phyloP scores from a whole-genome alignment of 2,329 filamentous ascomycete species.

The Phaeosphaeriaceae sp. region DNA sequence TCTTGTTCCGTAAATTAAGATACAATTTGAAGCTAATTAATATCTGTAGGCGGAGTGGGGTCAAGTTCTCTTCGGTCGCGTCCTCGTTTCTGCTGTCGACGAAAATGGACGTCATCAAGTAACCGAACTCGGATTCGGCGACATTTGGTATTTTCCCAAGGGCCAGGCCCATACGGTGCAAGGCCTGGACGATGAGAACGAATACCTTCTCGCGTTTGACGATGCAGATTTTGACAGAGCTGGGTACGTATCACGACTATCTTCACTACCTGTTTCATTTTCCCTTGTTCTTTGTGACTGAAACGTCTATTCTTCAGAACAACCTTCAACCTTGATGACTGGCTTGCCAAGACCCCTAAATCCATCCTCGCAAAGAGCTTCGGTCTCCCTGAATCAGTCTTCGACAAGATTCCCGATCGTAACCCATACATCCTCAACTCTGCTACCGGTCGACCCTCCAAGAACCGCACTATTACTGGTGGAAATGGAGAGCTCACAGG shows the following conservation, averaged over 20 bases:
- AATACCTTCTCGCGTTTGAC: slow-evolving; percentile 71
- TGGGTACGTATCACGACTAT: slow-evolving; percentile 54
- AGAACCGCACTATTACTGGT: slow-evolving; percentile 54
- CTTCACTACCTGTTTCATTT: background rate
- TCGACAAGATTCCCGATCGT: slow-evolving; percentile 62
- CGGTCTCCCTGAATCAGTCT: slow-evolving; percentile 65
- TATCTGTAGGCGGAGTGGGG: slow-evolving; percentile 69
- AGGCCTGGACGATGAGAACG: slow-evolving; percentile 69
- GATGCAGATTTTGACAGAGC: slow-evolving; percentile 70
- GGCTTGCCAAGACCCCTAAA: slow-evolving; percentile 70
- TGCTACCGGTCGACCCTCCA: slow-evolving; percentile 49
- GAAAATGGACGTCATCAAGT: slow-evolving; percentile 64
- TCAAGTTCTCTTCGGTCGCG: slow-evolving; percentile 64
- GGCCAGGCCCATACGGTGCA: slow-evolving; percentile 69
- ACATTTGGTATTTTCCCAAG: slow-evolving; percentile 74
- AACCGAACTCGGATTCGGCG: slow-evolving; percentile 64
- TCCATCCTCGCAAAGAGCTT: slow-evolving; percentile 72
- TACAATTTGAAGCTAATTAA: slow-evolving; percentile 4
- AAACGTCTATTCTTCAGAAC: slow-evolving; percentile 51
- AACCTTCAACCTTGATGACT: slow-evolving; percentile 75
- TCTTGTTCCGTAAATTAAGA: background rate
- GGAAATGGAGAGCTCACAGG: slow-evolving; percentile 59
- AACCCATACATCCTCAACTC: slow-evolving; percentile 69
- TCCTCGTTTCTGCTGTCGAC: slow-evolving; percentile 67
- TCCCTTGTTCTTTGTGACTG: background rate